phyloP scores from a whole-genome alignment of 2,329 filamentous ascomycete species.

The Meredithiella fracta region DNA sequence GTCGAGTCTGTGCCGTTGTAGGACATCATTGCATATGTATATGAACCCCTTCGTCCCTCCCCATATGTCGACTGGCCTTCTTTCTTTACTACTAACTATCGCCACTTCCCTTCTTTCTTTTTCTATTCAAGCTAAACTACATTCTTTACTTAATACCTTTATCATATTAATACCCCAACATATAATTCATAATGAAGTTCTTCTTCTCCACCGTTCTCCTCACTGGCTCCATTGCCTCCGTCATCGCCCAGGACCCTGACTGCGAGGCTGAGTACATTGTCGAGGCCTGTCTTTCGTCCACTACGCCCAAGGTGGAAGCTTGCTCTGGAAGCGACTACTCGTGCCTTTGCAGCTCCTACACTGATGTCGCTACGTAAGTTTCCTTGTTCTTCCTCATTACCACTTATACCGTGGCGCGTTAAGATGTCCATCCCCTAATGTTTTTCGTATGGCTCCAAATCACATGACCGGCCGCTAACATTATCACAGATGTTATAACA shows the following conservation, averaged over 20 bases:
- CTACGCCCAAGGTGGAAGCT: slow-evolving; percentile 24
- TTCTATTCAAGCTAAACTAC: not conserved
- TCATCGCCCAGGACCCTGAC: slow-evolving; percentile 19
- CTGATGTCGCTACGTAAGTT: slow-evolving; percentile 31
- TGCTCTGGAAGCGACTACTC: slow-evolving; percentile 28
- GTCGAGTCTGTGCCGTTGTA: no score
- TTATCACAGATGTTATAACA: slow-evolving; percentile 33
- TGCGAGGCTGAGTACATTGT: slow-evolving; percentile 34
- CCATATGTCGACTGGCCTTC: no score
- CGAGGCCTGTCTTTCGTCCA: slow-evolving; percentile 26
- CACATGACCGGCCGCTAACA: not conserved
- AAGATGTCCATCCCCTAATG: not conserved
- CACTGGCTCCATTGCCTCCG: slow-evolving; percentile 20
- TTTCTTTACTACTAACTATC: no score
- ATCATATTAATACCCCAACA: slow-evolving; percentile 5
- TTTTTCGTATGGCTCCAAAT: not conserved
- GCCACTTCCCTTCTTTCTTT: not conserved
- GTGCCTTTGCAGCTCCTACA: slow-evolving; percentile 31
- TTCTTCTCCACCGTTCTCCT: slow-evolving; percentile 26
- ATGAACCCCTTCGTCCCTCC: no score
- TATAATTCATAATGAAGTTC: slow-evolving; percentile 29
- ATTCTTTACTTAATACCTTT: not conserved
- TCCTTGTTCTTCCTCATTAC: not conserved
- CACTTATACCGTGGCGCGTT: not conserved
- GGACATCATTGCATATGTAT: no score